Base-by-base conservation (phyloP, 2,329 filamentous ascomycete genomes). In the Metarhizium humberi region DNA sequence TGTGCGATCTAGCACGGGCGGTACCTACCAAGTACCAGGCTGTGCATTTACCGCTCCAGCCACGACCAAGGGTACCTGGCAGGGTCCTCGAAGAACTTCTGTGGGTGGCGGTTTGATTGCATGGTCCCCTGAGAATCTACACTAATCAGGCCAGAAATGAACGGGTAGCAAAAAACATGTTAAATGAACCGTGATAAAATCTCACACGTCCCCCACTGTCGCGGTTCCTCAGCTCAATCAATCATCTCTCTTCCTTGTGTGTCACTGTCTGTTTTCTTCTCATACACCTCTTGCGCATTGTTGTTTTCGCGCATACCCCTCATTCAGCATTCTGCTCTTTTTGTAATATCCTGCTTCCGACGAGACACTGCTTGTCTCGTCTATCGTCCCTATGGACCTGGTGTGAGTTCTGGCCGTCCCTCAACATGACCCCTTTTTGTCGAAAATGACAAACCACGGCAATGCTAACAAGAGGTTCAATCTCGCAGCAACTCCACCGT, bases 401-500 rank as follows among this genome's bases (percentile, higher is more conserved):
- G 61, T 62, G 67, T 66, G 60, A 65, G 65, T 68, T 52, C 53
- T 58, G 7, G 52, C 40, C 52, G 32, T 53, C 55, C 10, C 32
- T 34, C 32, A 34, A 11, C 52, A 1, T 6, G 53, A 47, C 42
- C 38, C 51, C 50, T 58, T 59, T 56, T 54, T 57, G 60, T 64
- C 59, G 48, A 30, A 48, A 55, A 56, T 55, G 38, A 40, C 13
- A 55, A 55, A 55, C 53, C 58, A 61, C 57, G 38, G 51, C 53
- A 50, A 52, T 47, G 6, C 51, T 55, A 49, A 57, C 47, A 29
- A 14, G 29, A 8, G 25, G 16, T 48, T 49, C 46, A 40, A 55
- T 62, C 57, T 60, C 69, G 66, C 58, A 80, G 78, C 57, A 82
- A 81, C 69, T 71, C 77, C 62, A 82, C 79, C 57, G 63, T 69